These are phyloP conservation scores for Pythium oligandrum DNA, from an alignment of 352 stramenopile genomes.

Conservation along the genomic window DNA sequence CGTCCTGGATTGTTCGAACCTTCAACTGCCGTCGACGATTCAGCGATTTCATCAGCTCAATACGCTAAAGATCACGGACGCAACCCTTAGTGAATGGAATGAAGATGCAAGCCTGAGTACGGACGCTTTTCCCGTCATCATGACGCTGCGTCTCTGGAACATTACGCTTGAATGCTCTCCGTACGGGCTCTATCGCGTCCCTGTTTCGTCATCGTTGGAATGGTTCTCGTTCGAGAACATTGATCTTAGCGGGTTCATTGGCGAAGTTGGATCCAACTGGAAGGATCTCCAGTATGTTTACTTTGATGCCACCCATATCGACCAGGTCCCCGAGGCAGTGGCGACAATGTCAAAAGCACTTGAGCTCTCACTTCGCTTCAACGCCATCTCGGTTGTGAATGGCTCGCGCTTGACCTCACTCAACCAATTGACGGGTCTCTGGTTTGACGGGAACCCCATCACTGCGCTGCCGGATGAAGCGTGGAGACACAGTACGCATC, in stretches of 20 bases:
- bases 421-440: too few relatives aligned
- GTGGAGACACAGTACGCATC: too few relatives aligned
- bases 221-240: slow-evolving; percentile 7
- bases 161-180: too few relatives aligned
- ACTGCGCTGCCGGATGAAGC: too few relatives aligned
- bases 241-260: neutral
- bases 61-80: neutral
- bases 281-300: neutral
- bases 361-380: too few relatives aligned
- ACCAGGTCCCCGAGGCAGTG: too few relatives aligned
- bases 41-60: slow-evolving; percentile 2
- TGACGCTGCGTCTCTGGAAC: neutral
- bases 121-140: neutral
- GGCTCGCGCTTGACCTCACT: too few relatives aligned
- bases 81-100: slow-evolving; percentile 1
- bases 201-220: slow-evolving; percentile 3
- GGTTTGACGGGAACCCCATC: too few relatives aligned
- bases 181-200: neutral
- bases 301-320: neutral
- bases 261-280: slow-evolving; percentile 4
- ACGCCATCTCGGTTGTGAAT: too few relatives aligned
- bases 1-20: slow-evolving; percentile 3
- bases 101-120: neutral
- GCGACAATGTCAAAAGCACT: too few relatives aligned
- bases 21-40: slow-evolving; percentile 1